Evolutionary conservation across 2,329 filamentous ascomycete species (phyloP), one percentile per base, ranked within the genome.

Genomic region (Cercospora sp.): DNA sequence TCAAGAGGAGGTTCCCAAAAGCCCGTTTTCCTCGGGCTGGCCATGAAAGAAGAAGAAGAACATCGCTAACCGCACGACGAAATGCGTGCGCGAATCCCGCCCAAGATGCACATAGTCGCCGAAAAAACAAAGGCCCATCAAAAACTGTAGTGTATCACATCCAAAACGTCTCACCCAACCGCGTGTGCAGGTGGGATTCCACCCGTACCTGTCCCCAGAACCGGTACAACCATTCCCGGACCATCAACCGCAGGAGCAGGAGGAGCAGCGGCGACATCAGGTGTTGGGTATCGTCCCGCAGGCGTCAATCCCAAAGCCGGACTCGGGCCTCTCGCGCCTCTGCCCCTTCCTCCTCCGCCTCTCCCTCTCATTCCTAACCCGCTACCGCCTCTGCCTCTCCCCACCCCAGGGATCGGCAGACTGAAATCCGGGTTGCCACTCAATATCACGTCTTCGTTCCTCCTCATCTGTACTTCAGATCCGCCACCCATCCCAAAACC

Each of bases 341-440:
- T 33, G 1, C 53, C 53, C 30, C 53, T 58, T 66, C 64, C 72
- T 51, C 61, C 28, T 5, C 60, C 71, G 26, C 73, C 69, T 59
- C 77, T 74, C 8, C 78, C 73, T 55, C 79, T 67, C 30, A 26
- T 48, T 2, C 78, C 77, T 42, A 79, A 68, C 6, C 78, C 77
- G 48, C 78, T 69, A 5, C 73, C 72, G n/a, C 74, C 72, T 26
- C 45, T 23, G 2, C 53, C 53, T 30, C 26, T 30, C 8, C 53
- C 53, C n/a, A 76, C 67, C 3, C 77, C 77, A 7, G 80, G 75
- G 5, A 81, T 81, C 5, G 89, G 90, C 30, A 97, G 79, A 71
- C 90, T 86, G 80, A 97, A 97, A 78, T 97, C 93, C 0, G 94
- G 93, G 75, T 96, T 97, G 55, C 84, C 88, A 74, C 89, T 89